Conservation (phyloP, 768 basidiomycete species). For the Mycena alexandri region DNA sequence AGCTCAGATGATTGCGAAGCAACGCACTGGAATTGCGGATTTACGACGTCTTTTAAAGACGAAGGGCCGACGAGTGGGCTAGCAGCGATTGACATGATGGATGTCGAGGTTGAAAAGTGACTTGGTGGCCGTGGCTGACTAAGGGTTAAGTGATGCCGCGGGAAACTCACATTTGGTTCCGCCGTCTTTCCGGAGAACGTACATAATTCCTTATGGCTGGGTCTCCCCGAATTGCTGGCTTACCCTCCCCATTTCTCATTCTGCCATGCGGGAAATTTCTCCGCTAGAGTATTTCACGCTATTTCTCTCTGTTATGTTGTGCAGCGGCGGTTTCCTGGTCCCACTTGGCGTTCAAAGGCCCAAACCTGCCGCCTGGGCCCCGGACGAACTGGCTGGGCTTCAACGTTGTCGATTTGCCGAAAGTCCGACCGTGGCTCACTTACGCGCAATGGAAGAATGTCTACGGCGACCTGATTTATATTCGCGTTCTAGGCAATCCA, state of each 20-base stretch:
- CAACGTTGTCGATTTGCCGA: conserved; percentile 46
- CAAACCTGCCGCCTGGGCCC: conserved; percentile 59
- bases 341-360: conserved; percentile 19
- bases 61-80: conserved; percentile 71
- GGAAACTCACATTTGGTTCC: too few species aligned
- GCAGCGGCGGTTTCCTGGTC: conserved; percentile 33
- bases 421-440: conserved; percentile 56
- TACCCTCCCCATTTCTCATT: conserved; percentile 1
- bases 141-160: too few species aligned
- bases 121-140: too few species aligned
- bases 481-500: conserved; percentile 59
- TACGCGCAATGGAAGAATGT: conserved; percentile 59
- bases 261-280: conserved; percentile 29
- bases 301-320: conserved; percentile 32
- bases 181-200: not conserved
- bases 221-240: conserved; percentile 7
- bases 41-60: conserved; percentile 74
- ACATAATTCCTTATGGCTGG: conserved; percentile 19
- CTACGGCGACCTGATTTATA: conserved; percentile 63
- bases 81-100: conserved; percentile 46
- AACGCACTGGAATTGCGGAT: conserved; percentile 84
- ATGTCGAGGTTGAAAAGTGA: not conserved
- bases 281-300: conserved; percentile 24
- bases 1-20: too few species aligned
- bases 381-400: conserved; percentile 52